Base-by-base conservation (phyloP, 164 flowering plant species). In the Magnolia officinalis region DNA sequence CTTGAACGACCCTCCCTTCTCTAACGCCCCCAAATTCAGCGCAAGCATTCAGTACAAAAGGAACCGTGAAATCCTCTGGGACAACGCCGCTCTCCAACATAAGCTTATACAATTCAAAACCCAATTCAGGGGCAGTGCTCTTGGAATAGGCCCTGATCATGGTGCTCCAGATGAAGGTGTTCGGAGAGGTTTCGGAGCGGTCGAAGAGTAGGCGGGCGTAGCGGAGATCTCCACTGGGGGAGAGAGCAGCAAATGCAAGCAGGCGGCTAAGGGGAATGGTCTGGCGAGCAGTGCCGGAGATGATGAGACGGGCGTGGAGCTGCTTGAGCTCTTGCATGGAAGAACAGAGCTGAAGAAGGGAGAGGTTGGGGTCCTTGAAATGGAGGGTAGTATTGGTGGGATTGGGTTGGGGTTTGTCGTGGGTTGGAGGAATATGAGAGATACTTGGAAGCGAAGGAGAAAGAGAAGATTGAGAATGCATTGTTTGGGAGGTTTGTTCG, bases 361-460 rank as follows among this genome's bases (percentile, higher is more conserved):
- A 74, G 63, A 63, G 70, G 59, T 11, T 76, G 88, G 97, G 82
- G 84, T 59, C 19, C 58, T 72, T 72, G 75, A 72, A 72, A 23
- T 24, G 58, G 45, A 72, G 75, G 37, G 19, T 6, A 9, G 75
- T 72, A 24, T 50, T 9, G 51, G 75, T 9, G 65, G 67, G 75
- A 3, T 26, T 29, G 50, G 37, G 23, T 8, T n/a, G 50, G 2
- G 13, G 77, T 78, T 74, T 71, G 51, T 72, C 75, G 29, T 2
- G 75, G 8, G 45, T 26, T 5, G 75, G 66, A 13, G 8, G 18
- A 26, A 14, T 59, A 2, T n/a, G 58, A 70, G 58, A 50, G 58
- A 19, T 26, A 19, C 5, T 6, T 0, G 7, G 71, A 29, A 14
- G 50, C 10, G 50, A 68, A 7, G 50, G 18, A 10, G 16, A 37